These are phyloP conservation scores for Sergeia podlipaevii DNA, from an alignment of 208 protist genomes.

Conservation along the genomic window DNA sequence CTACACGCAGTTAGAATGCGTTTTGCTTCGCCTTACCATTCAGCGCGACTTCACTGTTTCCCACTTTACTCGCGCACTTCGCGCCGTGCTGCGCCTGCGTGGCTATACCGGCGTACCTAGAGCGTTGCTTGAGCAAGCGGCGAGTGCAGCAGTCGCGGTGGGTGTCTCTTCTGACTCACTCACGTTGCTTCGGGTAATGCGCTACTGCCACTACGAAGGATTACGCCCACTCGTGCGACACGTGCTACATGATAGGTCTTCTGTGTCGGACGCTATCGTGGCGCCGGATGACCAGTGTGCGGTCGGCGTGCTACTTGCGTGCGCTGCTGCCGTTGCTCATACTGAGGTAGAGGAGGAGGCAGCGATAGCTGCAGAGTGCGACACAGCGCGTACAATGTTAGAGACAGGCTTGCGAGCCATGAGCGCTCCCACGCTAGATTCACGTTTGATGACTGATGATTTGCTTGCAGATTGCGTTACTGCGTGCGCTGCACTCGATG, in stretches of 20 bases:
- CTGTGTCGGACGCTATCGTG: neutral
- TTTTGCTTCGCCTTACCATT: constrained; percentile 41
- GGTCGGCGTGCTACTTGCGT: constrained; percentile 19
- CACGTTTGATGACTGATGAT: constrained; percentile 5
- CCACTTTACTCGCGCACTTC: constrained; percentile 30
- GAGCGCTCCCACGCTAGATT: neutral
- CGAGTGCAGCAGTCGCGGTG: constrained; percentile 14
- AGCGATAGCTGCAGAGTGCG: neutral
- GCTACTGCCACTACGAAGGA: constrained; percentile 21
- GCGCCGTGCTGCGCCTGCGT: constrained; percentile 27
- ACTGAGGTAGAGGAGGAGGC: constrained; percentile 5
- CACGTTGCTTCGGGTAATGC: neutral
- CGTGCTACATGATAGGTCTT: neutral
- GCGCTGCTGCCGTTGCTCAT: constrained; percentile 19
- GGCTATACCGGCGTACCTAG: constrained; percentile 31
- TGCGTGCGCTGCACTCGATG: constrained; percentile 18
- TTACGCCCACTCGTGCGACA: constrained; percentile 16
- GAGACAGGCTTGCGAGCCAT: neutral
- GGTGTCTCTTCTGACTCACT: neutral
- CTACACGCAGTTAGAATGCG: constrained; percentile 60
- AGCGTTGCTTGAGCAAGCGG: constrained; percentile 36
- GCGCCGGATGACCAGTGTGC: constrained; percentile 5
- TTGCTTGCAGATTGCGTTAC: constrained; percentile 23
- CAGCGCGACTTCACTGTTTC: constrained; percentile 15
- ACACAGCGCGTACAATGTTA: constrained; percentile 10